Evolutionary conservation across 2,329 filamentous ascomycete genomes (phyloP), one percentile per base, ranked within the genome.

Genomic region (Plectosphaerella sp.): DNA sequence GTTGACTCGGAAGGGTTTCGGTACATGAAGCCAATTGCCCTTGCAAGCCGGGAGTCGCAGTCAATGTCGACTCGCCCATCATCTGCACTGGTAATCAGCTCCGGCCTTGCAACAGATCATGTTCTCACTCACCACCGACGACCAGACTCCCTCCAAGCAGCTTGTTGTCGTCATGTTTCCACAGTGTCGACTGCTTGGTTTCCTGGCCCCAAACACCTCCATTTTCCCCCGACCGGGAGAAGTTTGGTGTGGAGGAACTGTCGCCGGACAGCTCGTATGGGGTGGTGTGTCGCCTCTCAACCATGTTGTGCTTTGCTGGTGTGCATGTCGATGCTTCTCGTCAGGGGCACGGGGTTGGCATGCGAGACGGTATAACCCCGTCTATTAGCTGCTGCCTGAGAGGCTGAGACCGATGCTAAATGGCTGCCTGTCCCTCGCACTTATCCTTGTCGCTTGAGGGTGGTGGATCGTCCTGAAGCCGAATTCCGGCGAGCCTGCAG

Each of bases 31-130:
- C 52, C 45, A 9, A 53, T 48, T 4, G 48, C 25, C 3, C 48
- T 39, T 22, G 36, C 52, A 12, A 54, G 41, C 39, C 46, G 51
- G 20, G 52, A 54, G 18, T 51, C 49, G 49, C 45, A 54, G 41
- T 54, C 52, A 18, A 54, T 48, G 8, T 54, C 49, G 6, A 54
- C 39, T n/a, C 52, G 52, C 15, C 52, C 52, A 36, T 54, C 52
- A 4, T 50, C 25, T 10, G 45, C 16, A 5, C 20, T 12, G 47
- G 28, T 35, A 42, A 35, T 24, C 16, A 39, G 37, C 22, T 39
- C 14, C 10, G 10, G 16, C 14, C 5, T 39, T n/a, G 11, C 41
- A 22, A 20, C 11, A 16, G 41, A 43, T 4, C 3, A 20, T 6
- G 9, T 4, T 12, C 16, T 43, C n/a, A 39, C 41, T 43, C 18